Evolutionary conservation across 1,284 basidiomycete genomes (phyloP).

Genomic region (Gymnopus androsaceus): DNA sequence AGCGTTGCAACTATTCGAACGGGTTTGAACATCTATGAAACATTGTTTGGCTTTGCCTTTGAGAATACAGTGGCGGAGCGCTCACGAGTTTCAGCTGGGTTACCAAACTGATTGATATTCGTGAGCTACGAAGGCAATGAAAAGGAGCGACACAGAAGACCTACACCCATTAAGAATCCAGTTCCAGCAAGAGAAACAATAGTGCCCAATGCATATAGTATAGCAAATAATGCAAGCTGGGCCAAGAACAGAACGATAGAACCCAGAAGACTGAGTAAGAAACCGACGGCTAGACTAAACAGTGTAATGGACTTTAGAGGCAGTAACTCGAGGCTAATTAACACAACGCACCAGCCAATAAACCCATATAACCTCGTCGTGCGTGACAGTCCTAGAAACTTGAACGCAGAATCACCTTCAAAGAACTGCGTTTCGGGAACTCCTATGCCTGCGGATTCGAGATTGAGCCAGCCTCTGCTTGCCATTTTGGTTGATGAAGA

Average conservation of each 20-base stretch:
- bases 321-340: not conserved
- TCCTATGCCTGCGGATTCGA: conserved; percentile 58
- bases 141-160: conserved; percentile 25
- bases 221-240: conserved; percentile 74
- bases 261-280: conserved; percentile 81
- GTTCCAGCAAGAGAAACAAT: conserved; percentile 85
- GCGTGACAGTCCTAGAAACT: conserved; percentile 72
- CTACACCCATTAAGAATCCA: conserved; percentile 85
- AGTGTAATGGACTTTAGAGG: not conserved
- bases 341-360: conserved; percentile 64
- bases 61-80: conserved; percentile 1
- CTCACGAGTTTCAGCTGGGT: conserved; percentile 78
- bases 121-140: conserved; percentile 6
- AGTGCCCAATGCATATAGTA: conserved; percentile 84
- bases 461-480: conserved; percentile 68
- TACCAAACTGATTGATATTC: conserved; percentile 58
- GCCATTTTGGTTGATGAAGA: conserved; percentile 37
- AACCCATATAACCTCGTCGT: conserved; percentile 86
- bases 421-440: conserved; percentile 77
- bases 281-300: conserved; percentile 66
- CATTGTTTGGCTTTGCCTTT: conserved; percentile 4
- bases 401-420: conserved; percentile 84
- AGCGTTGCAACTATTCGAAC: conserved; percentile 85
- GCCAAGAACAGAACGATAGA: conserved; percentile 79
- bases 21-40: conserved; percentile 86